Base-by-base conservation (phyloP, 805 yeast genomes). In the Peterozyma toletana region DNA sequence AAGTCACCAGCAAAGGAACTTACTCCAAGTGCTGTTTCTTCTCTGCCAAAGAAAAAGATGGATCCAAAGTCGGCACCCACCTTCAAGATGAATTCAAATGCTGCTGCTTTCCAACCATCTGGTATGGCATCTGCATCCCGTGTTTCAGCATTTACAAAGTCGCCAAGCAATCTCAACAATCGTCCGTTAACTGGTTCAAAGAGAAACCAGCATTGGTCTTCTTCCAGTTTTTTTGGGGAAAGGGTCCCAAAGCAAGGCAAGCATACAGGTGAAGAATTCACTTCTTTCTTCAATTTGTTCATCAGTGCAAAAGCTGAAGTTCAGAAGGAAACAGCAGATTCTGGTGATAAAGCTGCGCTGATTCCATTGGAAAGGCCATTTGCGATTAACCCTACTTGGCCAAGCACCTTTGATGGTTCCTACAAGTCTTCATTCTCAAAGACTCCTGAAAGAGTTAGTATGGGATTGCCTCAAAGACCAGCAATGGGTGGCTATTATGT, bases 351-450 rank as follows among this genome's bases (percentile, higher is more conserved):
- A 9, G 53, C 53, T 52, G 63, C 61, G 35, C 59, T 61, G 15
- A 67, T 71, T 41, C 53, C 61, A 17, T 67, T 81, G 48, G 89
- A 81, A 51, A 77, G 69, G 52, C 80, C 93, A 6, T 86, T 75
- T 58, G 69, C 70, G 35, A 82, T 91, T 0, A 81, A 86, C 9
- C 95, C 95, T 41, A 82, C 90, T 0, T 86, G 95, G 95, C 68
- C 71, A 17, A 64, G 73, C 39, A 77, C 80, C 2, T 60, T 73
- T 18, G 84, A 77, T 37, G 79, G 75, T 45, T 68, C 83, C 2
- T 77, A 78, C 60, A 73, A 68, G 44, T 61, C 66, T 14, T 58
- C 75, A 35, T 78, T 80, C 61, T 75, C 80, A 2, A 68, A 44
- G 51, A 59, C 42, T 47, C 56, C 55, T 7, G 66, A 65, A 42